Evolutionary conservation across 108 stramenopile genomes (phyloP).

Genomic region (Cyclotella baltica): DNA sequence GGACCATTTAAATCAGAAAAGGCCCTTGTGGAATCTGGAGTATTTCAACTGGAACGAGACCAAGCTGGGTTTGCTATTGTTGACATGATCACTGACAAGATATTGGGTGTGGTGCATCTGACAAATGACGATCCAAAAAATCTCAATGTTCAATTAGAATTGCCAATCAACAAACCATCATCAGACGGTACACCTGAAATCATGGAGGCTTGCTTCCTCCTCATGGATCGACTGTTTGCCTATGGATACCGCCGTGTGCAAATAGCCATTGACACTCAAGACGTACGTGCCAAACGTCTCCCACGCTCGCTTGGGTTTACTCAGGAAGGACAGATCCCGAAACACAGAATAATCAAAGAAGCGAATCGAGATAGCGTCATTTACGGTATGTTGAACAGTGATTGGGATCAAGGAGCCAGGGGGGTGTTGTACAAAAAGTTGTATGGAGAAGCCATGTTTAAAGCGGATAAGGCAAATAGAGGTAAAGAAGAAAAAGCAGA

Average conservation of each 20-base stretch:
- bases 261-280: conserved; percentile 75
- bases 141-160: conserved; percentile 74
- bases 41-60: conserved; percentile 68
- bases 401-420: conserved; percentile 87
- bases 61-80: conserved; percentile 83
- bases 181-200: conserved; percentile 66
- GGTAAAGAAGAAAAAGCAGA: conserved; percentile 76
- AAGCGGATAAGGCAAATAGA: conserved; percentile 66
- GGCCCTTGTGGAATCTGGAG: conserved; percentile 57
- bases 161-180: conserved; percentile 73
- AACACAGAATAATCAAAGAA: conserved; percentile 84
- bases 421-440: conserved; percentile 68
- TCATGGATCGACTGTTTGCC: conserved; percentile 84
- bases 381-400: conserved; percentile 88
- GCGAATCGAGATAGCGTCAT: conserved; percentile 79
- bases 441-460: conserved; percentile 65
- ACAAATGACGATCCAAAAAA: conserved; percentile 77
- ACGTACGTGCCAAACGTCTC: conserved; percentile 61
- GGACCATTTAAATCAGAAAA: conserved; percentile 70
- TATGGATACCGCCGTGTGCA: conserved; percentile 84
- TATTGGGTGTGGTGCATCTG: conserved; percentile 71
- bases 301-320: conserved; percentile 79
- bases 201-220: conserved; percentile 80
- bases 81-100: conserved; percentile 69
- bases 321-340: conserved; percentile 70